Evolutionary conservation across 371 early-diverging fungal species (phyloP), one percentile per base, ranked within the genome.

Genomic region (Agmasoma carcini): DNA sequence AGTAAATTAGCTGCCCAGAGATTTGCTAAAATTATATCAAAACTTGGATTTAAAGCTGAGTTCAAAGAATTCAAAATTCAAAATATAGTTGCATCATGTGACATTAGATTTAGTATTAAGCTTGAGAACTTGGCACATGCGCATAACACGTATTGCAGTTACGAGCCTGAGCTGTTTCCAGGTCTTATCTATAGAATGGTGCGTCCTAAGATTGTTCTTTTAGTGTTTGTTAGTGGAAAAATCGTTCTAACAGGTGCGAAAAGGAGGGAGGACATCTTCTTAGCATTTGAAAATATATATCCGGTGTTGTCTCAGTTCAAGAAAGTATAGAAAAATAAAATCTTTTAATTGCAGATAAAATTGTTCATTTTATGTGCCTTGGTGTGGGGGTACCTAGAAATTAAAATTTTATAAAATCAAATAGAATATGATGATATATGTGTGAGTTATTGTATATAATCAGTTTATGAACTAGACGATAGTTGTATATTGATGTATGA

Each of bases 151-250:
- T 98, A 88, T 78, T 88, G 88, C 58, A 86, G 86, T 65, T 98
- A 98, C 75, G 99, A 98, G 75, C 99, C 99, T 17, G 99, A 98
- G 77, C 80, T 98, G 62, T 98, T 98, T 74, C 99, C 99, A 31
- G 99, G 99, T 58, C 82, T 98, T 23, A 98, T 98, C 65, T 98
- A 98, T 78, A 83, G 97, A 49, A 98, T 98, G 99, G 92, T 88
- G 37, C 88, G 89, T 72, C 99, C 99, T 27, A 98, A 98, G 76
- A 92, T 98, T 67, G 99, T 98, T 17, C 73, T 98, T 61, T 80
- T 98, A 23, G 93, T 98, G 55, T 98, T 98, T 78, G 99, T 98
- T 11, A 90, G 91, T 58, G 99, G 99, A 61, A 98, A 98, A 78
- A 90, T 98, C 71, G 99, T 98, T 19, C 80, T 98, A 52, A 98